phyloP scores from a whole-genome alignment of 1,284 basidiomycete genomes.

The Cryptococcus neoformans region DNA sequence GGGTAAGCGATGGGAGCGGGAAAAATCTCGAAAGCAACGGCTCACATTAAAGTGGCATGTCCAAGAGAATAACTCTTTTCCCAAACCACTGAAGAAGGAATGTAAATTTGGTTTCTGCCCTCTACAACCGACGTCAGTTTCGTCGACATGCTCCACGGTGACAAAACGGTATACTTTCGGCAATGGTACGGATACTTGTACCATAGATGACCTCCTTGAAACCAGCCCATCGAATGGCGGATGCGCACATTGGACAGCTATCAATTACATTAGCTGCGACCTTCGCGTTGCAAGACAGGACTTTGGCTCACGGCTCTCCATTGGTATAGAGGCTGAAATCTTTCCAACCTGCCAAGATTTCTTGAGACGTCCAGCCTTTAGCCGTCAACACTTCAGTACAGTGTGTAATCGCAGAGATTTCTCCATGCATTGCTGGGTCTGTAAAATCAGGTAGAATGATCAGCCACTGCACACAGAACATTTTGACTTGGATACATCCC shows the following conservation, averaged over 20 bases:
- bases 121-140: slow-evolving; percentile 4
- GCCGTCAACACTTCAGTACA: slow-evolving; percentile 23
- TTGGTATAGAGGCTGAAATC: slow-evolving; percentile 31
- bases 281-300: not conserved
- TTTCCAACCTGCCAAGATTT: slow-evolving; percentile 25
- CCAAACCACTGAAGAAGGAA: slow-evolving; percentile 23
- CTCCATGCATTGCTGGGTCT: slow-evolving; percentile 33
- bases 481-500: too few relatives aligned
- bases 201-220: slow-evolving; percentile 36
- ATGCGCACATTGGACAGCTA: slow-evolving; percentile 31
- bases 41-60: slow-evolving; percentile 23
- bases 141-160: not conserved
- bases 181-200: slow-evolving; percentile 23
- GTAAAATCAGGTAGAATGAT: too few relatives aligned
- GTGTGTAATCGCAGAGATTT: slow-evolving; percentile 26
- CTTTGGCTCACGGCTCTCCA: slow-evolving; percentile 24
- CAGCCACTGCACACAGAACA: too few relatives aligned
- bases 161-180: slow-evolving; percentile 17
- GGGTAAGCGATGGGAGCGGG: too few relatives aligned
- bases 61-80: slow-evolving; percentile 29
- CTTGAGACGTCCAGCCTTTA: slow-evolving; percentile 13
- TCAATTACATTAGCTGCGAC: not conserved
- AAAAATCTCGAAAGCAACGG: not conserved
- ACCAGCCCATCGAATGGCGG: slow-evolving; percentile 28
- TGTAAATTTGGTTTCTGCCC: slow-evolving; percentile 28